These are phyloP conservation scores for Aspergillus coremiiformis DNA, from an alignment of 495 filamentous ascomycete genomes.

Conservation along the genomic window DNA sequence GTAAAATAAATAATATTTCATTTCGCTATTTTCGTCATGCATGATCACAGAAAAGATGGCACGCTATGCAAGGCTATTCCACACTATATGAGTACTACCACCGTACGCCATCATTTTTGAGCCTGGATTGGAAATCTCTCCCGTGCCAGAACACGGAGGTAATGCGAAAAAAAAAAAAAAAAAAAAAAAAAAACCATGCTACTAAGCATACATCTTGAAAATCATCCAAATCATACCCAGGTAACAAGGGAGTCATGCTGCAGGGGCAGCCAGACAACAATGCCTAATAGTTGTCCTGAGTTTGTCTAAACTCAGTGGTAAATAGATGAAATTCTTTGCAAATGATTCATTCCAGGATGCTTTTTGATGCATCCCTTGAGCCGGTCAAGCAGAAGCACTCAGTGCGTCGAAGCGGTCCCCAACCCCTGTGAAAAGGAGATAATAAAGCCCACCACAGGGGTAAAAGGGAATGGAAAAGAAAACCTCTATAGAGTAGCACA, in stretches of 20 bases:
- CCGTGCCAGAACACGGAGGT: background rate
- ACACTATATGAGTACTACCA: background rate
- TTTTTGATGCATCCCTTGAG: background rate
- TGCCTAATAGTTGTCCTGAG: background rate
- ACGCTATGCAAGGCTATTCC: constrained; percentile 9
- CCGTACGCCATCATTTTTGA: background rate
- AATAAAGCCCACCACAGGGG: background rate
- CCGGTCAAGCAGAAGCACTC: background rate
- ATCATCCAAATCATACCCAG: constrained; percentile 2
- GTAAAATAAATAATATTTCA: background rate
- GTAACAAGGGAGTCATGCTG: background rate
- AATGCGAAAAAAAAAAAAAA: background rate
- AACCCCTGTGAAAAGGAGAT: background rate
- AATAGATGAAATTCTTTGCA: background rate
- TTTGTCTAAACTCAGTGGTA: background rate
- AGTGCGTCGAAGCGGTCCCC: background rate
- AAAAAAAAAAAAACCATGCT: background rate
- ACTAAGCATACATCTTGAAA: constrained; percentile 8
- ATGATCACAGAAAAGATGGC: constrained; percentile 1
- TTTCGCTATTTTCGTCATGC: constrained; percentile 1
- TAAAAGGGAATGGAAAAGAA: background rate
- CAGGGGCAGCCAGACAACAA: background rate
- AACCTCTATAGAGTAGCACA: background rate
- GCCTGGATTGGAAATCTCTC: background rate
- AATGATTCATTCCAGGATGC: background rate